Conservation (phyloP, 305 asterid species). For the Nicotiana rustica region DNA sequence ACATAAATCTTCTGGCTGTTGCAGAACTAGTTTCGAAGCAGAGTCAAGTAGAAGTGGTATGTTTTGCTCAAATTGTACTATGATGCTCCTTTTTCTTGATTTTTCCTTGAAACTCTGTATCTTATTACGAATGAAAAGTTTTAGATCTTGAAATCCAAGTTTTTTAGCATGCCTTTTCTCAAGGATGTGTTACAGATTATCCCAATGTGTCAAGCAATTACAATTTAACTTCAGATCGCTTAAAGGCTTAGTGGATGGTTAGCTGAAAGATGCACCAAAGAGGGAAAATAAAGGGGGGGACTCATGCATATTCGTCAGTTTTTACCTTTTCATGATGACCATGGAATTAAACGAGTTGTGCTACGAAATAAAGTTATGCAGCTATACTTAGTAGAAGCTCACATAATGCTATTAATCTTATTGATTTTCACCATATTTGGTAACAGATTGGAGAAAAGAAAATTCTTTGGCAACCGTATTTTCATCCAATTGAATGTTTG, state of each 20-base stretch:
- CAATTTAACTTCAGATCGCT: slow-evolving; percentile 13
- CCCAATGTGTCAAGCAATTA: background rate
- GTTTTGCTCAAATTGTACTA: slow-evolving; percentile 33
- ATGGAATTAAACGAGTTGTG: background rate
- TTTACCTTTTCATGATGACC: slow-evolving; percentile 1
- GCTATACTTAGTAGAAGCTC: slow-evolving; percentile 16
- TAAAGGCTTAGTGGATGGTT: background rate
- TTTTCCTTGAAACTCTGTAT: background rate
- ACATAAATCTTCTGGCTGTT: slow-evolving; percentile 43
- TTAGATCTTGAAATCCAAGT: slow-evolving; percentile 29
- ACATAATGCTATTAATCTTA: slow-evolving; percentile 6
- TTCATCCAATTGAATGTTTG: slow-evolving; percentile 12
- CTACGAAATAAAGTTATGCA: background rate
- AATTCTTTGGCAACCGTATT: background rate
- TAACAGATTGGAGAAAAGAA: background rate
- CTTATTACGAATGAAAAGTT: slow-evolving; percentile 11
- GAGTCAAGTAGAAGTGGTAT: slow-evolving; percentile 57
- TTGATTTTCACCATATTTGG: background rate
- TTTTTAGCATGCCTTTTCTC: slow-evolving; percentile 1
- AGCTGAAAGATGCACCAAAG: background rate
- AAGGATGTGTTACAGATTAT: background rate
- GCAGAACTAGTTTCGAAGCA: slow-evolving; percentile 62
- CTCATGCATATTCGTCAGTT: background rate
- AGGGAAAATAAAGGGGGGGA: background rate
- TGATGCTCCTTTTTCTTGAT: slow-evolving; percentile 15